A percentile compares a stretch with the other conserved stretches of the same genome.
These are phyloP conservation scores for Carex parvula DNA, from an alignment of 176 grass and related monocot genomes.

Conservation along the genomic window DNA sequence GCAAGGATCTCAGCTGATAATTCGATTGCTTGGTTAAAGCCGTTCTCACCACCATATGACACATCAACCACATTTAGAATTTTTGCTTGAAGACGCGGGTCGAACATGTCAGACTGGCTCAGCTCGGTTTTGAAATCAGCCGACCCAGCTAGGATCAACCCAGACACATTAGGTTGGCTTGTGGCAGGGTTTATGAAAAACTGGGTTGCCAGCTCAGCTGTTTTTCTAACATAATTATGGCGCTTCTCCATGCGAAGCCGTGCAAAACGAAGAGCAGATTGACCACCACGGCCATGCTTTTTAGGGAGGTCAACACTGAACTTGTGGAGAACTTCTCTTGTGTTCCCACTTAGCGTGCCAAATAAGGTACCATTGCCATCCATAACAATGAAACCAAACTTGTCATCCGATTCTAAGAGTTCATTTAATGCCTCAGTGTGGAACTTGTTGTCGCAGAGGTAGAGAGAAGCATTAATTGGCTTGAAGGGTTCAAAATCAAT, in stretches of 20 bases:
- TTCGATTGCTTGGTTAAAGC: slow-evolving; percentile 46
- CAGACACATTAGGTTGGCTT: slow-evolving; percentile 40
- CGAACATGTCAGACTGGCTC: slow-evolving; percentile 48
- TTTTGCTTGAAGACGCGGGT: slow-evolving; percentile 35
- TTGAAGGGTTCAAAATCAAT: slow-evolving; percentile 44
- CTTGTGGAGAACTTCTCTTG: slow-evolving; percentile 42
- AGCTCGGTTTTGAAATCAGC: slow-evolving; percentile 48
- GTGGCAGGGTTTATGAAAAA: slow-evolving; percentile 44
- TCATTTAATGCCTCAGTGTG: slow-evolving; percentile 43
- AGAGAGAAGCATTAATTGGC: slow-evolving; percentile 45
- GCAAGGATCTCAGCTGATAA: slow-evolving; percentile 42
- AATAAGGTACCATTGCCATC: slow-evolving; percentile 50
- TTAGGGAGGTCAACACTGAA: slow-evolving; percentile 42
- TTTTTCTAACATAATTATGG: slow-evolving; percentile 42
- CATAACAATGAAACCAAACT: slow-evolving; percentile 50
- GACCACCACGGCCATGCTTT: slow-evolving; percentile 46
- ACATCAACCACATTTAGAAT: slow-evolving; percentile 46
- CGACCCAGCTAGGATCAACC: slow-evolving; percentile 41
- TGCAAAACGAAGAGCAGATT: slow-evolving; percentile 38
- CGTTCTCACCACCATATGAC: slow-evolving; percentile 45
- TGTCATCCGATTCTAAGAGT: slow-evolving; percentile 46
- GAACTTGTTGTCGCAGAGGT: slow-evolving; percentile 49
- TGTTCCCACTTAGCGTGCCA: slow-evolving; percentile 42
- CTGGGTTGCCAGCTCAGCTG: slow-evolving; percentile 44
- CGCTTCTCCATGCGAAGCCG: slow-evolving; percentile 42